Conservation (phyloP, 2,329 filamentous ascomycete genomes). For the Rasamsonia emersonii region DNA sequence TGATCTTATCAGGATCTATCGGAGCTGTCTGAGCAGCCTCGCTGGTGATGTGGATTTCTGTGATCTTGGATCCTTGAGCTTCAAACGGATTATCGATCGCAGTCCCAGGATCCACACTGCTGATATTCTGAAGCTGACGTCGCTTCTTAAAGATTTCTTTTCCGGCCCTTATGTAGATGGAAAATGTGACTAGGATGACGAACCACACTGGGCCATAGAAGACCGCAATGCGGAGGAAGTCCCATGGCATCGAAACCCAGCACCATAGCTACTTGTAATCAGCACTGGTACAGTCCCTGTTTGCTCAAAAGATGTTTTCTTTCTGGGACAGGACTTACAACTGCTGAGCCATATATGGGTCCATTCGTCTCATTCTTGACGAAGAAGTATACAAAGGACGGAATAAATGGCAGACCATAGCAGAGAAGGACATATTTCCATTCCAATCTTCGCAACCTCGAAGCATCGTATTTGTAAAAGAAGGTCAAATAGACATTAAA, state of each 20-base stretch:
- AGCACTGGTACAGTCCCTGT: not conserved
- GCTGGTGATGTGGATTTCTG: constrained; percentile 56
- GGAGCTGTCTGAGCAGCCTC: constrained; percentile 31
- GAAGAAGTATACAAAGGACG: constrained; percentile 60
- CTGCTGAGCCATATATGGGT: constrained; percentile 64
- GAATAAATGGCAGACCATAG: constrained; percentile 65
- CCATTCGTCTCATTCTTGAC: constrained; percentile 45
- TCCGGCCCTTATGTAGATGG: constrained; percentile 34
- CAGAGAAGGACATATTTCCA: constrained; percentile 60
- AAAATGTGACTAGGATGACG: constrained; percentile 30
- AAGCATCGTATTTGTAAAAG: constrained; percentile 61
- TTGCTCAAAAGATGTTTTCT: not conserved
- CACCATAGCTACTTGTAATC: constrained; percentile 58
- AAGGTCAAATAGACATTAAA: constrained; percentile 77
- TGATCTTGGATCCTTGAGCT: constrained; percentile 43
- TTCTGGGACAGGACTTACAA: constrained; percentile 28
- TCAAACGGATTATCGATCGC: constrained; percentile 37
- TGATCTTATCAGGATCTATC: not conserved
- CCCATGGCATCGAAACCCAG: constrained; percentile 61
- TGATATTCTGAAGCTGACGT: constrained; percentile 51
- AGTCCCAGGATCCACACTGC: constrained; percentile 37
- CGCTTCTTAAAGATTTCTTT: constrained; percentile 45
- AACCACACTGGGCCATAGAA: constrained; percentile 54
- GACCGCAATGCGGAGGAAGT: constrained; percentile 61
- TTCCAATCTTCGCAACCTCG: constrained; percentile 58